These are phyloP conservation scores for Arthonia radiata DNA, from an alignment of 495 filamentous ascomycete species.

Conservation along the genomic window DNA sequence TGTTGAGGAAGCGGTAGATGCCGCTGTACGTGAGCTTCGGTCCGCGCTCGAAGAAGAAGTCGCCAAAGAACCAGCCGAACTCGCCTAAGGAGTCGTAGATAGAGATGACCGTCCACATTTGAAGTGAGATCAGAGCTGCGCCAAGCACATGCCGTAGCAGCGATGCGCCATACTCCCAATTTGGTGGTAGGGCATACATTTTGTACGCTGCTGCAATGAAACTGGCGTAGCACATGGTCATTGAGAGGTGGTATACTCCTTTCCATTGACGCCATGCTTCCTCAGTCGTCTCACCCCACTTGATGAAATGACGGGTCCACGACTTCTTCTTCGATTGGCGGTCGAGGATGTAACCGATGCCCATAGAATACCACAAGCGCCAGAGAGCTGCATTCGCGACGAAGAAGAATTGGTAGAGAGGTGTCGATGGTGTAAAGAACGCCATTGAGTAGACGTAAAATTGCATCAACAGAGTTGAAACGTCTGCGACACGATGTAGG, in stretches of 20 bases:
- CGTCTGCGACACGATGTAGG: slow-evolving; percentile 62
- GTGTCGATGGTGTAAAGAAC: slow-evolving; percentile 50
- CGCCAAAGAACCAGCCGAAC: slow-evolving; percentile 97
- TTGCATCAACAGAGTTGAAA: slow-evolving; percentile 48
- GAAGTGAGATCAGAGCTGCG: slow-evolving; percentile 52
- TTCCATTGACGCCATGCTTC: slow-evolving; percentile 99
- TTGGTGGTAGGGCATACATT: slow-evolving; percentile 64
- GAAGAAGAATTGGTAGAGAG: slow-evolving; percentile 49
- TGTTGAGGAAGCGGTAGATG: slow-evolving; percentile 95
- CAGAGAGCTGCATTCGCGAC: slow-evolving; percentile 53
- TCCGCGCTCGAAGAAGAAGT: slow-evolving; percentile 81
- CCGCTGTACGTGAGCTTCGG: slow-evolving; percentile 83
- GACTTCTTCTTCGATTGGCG: slow-evolving; percentile 69
- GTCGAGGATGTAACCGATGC: slow-evolving; percentile 63
- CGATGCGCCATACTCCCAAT: slow-evolving; percentile 65
- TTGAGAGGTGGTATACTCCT: slow-evolving; percentile 77
- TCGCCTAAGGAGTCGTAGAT: slow-evolving; percentile 93
- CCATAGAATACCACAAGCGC: slow-evolving; percentile 82
- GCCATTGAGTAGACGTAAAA: slow-evolving; percentile 49
- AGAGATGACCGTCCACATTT: slow-evolving; percentile 79
- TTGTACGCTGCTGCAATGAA: slow-evolving; percentile 90
- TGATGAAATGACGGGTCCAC: slow-evolving; percentile 93
- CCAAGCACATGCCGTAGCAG: slow-evolving; percentile 74
- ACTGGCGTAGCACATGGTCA: slow-evolving; percentile 64
- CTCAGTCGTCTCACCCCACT: slow-evolving; percentile 68